Base-by-base conservation (phyloP, 257 asterid species). In the Fraxinus cuspidata region DNA sequence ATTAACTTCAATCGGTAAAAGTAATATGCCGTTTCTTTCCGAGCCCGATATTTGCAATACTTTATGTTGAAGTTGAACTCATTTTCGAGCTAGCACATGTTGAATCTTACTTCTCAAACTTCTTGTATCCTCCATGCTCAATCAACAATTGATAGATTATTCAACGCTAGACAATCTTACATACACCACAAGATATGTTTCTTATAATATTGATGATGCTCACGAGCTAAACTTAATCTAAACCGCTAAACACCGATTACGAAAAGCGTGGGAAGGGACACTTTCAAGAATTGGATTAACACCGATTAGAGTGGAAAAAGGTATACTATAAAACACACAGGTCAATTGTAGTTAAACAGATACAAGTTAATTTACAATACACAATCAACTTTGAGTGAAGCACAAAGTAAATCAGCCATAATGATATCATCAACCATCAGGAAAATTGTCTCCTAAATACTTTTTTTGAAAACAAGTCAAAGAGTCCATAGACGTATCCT, bases 301-400 rank as follows among this genome's bases (percentile, higher is more conserved):
- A 12, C 19, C 1, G 34, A 58, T 9, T 60, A 60, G 31, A 23
- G 18, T 63, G 69, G 7, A 3, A 63, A 12, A 23, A 63, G 2
- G 25, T 35, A 25, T 63, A 12, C 5, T 63, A 10, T 27, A 8
- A 63, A 27, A 63, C 69, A 27, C 8, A 63, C 5, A 47, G 1
- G 69, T 63, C 19, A 63, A 23, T 27, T 63, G 69, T 27, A 19
- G 13, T 25, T 27, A 23, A 74, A 71, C 74, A 76, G 72, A 74
- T 75, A 78, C 67, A 78, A 58, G 63, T 67, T 74, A 64, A 79
- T 42, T 82, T 80, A 86, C 68, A 81, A 71, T 79, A 83, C 87
- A 77, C 34, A 82, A 76, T 74, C 80, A 83, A 71, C 83, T 66
- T 64, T 31, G 65, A 74, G 73, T 23, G 65, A 82, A 86, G 78